Percentiles rank a stretch among this genome's conserved stretches.
phyloP scores from a whole-genome alignment of 2,329 filamentous ascomycete genomes.

The Fusarium duplospermum region DNA sequence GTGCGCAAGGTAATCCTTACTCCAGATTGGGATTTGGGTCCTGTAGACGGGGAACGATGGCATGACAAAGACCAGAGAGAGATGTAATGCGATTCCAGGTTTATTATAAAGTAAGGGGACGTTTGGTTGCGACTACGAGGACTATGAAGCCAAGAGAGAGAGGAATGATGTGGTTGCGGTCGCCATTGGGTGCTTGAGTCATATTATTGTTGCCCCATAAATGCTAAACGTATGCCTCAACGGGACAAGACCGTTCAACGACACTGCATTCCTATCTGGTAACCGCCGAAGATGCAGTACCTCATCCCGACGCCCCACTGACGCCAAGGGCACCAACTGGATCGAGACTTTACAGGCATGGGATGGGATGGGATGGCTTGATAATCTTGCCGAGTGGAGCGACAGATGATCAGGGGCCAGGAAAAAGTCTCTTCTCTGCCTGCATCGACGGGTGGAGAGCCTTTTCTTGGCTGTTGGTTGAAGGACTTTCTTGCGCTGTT shows the following conservation, averaged over 20 bases:
- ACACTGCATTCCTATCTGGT: not conserved
- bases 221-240: not conserved
- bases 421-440: too few species aligned
- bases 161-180: not conserved
- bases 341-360: not conserved
- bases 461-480: not conserved
- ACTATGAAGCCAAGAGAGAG: not conserved
- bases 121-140: not conserved
- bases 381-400: not conserved
- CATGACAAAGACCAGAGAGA: not conserved
- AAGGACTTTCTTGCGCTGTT: too few species aligned
- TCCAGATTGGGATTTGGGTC: not conserved
- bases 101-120: not conserved
- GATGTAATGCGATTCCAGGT: not conserved
- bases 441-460: not conserved
- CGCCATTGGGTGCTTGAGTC: not conserved
- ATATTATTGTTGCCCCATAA: not conserved
- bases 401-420: too few species aligned
- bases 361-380: not conserved
- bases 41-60: not conserved
- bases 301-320: not conserved
- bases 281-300: not conserved
- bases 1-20: not conserved
- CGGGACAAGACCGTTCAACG: not conserved
- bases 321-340: not conserved